Evolutionary conservation across 2,329 filamentous ascomycete species (phyloP).

Genomic region (Emergomyces africanus): DNA sequence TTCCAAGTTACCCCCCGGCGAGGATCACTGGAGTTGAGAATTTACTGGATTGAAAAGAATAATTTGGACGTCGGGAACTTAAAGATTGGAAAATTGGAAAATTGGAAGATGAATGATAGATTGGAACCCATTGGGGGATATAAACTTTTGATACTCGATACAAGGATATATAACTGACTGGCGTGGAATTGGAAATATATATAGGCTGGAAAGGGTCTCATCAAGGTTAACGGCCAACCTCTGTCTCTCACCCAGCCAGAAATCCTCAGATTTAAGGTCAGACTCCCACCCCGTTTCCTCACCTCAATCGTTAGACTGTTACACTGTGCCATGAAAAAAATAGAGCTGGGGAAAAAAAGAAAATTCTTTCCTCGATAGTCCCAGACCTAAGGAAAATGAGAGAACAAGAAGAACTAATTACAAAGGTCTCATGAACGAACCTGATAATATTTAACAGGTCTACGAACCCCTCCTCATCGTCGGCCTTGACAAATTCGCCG

Average conservation of each 20-base stretch:
- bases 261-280: constrained; percentile 92
- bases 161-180: neutral
- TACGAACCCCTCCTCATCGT: constrained; percentile 98
- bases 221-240: constrained; percentile 98
- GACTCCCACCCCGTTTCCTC: constrained; percentile 2
- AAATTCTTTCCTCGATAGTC: neutral
- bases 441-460: constrained; percentile 47
- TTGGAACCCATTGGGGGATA: neutral
- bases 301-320: neutral
- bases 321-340: neutral
- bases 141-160: constrained; percentile 1
- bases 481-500: constrained; percentile 92
- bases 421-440: neutral
- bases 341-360: neutral
- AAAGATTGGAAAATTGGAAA: neutral
- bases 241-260: constrained; percentile 89
- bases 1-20: neutral
- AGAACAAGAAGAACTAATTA: neutral
- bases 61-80: neutral
- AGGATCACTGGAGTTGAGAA: constrained; percentile 6
- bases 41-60: constrained; percentile 2
- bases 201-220: constrained; percentile 68
- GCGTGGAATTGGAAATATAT: constrained; percentile 12
- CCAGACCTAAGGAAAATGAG: neutral
- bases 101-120: neutral